A percentile compares a stretch with the other conserved stretches of the same genome.
Evolutionary conservation across 257 asterid species (phyloP).

Genomic region (Primulina huaijiensis): DNA sequence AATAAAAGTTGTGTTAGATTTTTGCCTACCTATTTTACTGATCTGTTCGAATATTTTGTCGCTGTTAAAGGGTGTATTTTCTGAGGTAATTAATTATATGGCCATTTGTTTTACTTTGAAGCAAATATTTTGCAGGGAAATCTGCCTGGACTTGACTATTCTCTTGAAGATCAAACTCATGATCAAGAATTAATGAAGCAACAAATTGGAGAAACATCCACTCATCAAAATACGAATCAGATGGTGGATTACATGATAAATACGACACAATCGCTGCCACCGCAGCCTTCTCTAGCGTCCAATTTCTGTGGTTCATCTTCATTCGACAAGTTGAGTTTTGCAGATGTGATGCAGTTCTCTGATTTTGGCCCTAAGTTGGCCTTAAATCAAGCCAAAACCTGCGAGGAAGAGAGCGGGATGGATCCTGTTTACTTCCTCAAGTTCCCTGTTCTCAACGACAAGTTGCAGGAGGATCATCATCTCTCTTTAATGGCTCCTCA

Average conservation of each 20-base stretch:
- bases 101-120: constrained; percentile 37
- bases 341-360: constrained; percentile 88
- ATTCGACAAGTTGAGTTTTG: constrained; percentile 73
- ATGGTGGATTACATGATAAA: constrained; percentile 66
- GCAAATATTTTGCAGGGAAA: constrained; percentile 44
- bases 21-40: no score
- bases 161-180: constrained; percentile 32
- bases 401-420: constrained; percentile 51
- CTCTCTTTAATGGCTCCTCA: constrained; percentile 29
- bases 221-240: constrained; percentile 31
- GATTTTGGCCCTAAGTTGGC: constrained; percentile 74
- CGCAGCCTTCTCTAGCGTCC: constrained; percentile 29
- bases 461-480: constrained; percentile 38
- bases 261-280: constrained; percentile 27
- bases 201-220: constrained; percentile 36
- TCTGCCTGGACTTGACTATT: constrained; percentile 38
- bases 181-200: constrained; percentile 26
- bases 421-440: constrained; percentile 77
- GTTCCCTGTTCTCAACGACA: constrained; percentile 68
- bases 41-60: background rate
- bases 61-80: background rate
- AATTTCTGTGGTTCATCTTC: constrained; percentile 46
- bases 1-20: no score
- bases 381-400: constrained; percentile 42
- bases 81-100: constrained; percentile 7